Conservation (phyloP, 768 basidiomycete species). For the Russula vinacea region DNA sequence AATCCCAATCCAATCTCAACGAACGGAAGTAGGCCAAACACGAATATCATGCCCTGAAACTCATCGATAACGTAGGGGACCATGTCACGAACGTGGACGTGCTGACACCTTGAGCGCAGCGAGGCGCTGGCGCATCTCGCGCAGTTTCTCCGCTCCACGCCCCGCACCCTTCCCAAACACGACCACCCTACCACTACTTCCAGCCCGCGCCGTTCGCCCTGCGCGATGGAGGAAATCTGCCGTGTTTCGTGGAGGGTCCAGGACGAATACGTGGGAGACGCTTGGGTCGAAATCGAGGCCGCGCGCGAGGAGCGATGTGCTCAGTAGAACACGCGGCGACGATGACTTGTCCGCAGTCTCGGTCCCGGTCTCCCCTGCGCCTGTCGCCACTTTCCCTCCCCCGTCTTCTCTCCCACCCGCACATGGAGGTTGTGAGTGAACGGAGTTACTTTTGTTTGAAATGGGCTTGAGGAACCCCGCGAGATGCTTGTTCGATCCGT, state of each 20-base stretch:
- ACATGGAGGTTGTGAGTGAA: constrained; percentile 11
- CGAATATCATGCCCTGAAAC: too few species aligned
- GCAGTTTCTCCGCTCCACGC: constrained; percentile 48
- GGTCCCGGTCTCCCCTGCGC: not conserved
- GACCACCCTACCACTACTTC: constrained; percentile 64
- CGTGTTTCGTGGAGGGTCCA: constrained; percentile 85
- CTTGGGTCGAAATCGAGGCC: constrained; percentile 83
- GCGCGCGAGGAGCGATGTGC: constrained; percentile 86
- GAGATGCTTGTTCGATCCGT: constrained; percentile 27
- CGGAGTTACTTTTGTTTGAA: constrained; percentile 37
- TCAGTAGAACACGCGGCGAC: constrained; percentile 69
- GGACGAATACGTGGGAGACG: constrained; percentile 82
- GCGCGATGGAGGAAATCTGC: constrained; percentile 92
- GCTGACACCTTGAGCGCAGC: constrained; percentile 5
- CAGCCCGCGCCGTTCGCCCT: constrained; percentile 77
- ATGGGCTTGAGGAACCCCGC: constrained; percentile 27
- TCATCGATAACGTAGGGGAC: not conserved
- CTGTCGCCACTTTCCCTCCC: not conserved
- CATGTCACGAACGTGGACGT: not conserved
- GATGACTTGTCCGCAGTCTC: constrained; percentile 43
- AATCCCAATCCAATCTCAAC: not conserved
- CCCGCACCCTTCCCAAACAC: constrained; percentile 71
- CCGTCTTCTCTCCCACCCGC: constrained; percentile 6
- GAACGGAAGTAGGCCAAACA: too few species aligned
- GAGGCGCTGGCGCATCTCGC: constrained; percentile 21